Base-by-base conservation (phyloP, 345 rosid species). In the Populus ilicifolia region DNA sequence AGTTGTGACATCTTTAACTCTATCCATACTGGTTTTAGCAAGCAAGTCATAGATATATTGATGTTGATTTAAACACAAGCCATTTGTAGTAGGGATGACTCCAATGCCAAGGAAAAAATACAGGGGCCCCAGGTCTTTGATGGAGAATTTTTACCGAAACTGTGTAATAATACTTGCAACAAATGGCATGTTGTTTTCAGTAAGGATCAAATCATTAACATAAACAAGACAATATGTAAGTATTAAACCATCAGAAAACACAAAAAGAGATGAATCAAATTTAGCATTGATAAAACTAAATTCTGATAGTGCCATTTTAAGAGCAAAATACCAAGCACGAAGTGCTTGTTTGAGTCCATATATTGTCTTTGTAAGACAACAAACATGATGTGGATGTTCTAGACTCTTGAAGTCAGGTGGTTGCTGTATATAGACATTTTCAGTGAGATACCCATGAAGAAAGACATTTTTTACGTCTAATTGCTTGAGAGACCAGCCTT, bases 11-110 rank as follows among this genome's bases (percentile, higher is more conserved):
- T 50, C 56, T 8, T 2, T 18, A 5, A n/a, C 21, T 5, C 21
- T 9, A 18, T 5, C 56, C n/a, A 50, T 18, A 18, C 2, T 5
- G 0, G 56, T 17, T 5, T 18, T 50, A 0, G 9, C 21, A 5
- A 50, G 9, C 7, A 50, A 1, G 0, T 50, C 8, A 0, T 7
- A 0, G 0, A 6, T 50, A 2, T 18, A 50, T 6, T 17, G 17
- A 7, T 6, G n/a, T 1, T 50, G 21, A 50, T 2, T 50, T 1
- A 50, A 9, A 50, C 18, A 18, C 8, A 50, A 6, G 8, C 9
- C 56, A 1, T 5, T 0, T 18, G 6, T 0, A 1, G n/a, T 50
- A 50, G n/a, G n/a, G 2, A 50, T 50, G 7, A 50, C 56, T 6
- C 18, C 8, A 50, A 50, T 7, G 16, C 9, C 9, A 1, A 50